These are phyloP conservation scores for Candida freyschussii DNA, from an alignment of 1,139 yeast species.

Conservation along the genomic window DNA sequence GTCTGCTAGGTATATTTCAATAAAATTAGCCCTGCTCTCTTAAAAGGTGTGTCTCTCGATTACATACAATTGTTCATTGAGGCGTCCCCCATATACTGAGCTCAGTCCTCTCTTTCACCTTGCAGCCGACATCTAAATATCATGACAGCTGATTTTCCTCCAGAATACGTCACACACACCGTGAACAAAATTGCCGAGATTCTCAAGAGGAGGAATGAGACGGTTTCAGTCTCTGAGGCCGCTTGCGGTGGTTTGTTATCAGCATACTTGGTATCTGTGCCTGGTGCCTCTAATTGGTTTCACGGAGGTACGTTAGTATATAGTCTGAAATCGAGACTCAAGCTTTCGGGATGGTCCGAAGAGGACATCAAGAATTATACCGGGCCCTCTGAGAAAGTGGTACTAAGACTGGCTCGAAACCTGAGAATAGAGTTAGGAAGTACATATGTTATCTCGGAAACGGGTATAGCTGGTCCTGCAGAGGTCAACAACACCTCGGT, in stretches of 20 bases:
- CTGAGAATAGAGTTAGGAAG: conserved; percentile 77
- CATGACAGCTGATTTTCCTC: conserved; percentile 67
- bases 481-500: conserved; percentile 11
- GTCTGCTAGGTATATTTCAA: no score
- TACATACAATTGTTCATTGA: no score
- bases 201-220: conserved; percentile 48
- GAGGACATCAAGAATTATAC: conserved; percentile 66
- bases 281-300: conserved; percentile 80
- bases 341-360: conserved; percentile 73
- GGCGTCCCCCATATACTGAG: no score
- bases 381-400: conserved; percentile 80
- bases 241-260: conserved; percentile 87
- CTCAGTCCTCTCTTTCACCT: no score
- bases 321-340: conserved; percentile 67
- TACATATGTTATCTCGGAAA: conserved; percentile 75
- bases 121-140: no score
- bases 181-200: conserved; percentile 55
- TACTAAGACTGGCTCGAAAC: conserved; percentile 70
- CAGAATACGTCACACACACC: conserved; percentile 43
- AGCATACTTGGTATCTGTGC: conserved; percentile 72
- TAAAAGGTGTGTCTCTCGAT: no score
- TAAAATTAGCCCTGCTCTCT: no score
- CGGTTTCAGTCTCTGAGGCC: conserved; percentile 78
- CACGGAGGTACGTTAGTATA: conserved; percentile 82
- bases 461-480: conserved; percentile 81